Evolutionary conservation across 352 stramenopile genomes (phyloP), one percentile per base, ranked within the genome.

Genomic region (Phytopythium chamaehyphon): DNA sequence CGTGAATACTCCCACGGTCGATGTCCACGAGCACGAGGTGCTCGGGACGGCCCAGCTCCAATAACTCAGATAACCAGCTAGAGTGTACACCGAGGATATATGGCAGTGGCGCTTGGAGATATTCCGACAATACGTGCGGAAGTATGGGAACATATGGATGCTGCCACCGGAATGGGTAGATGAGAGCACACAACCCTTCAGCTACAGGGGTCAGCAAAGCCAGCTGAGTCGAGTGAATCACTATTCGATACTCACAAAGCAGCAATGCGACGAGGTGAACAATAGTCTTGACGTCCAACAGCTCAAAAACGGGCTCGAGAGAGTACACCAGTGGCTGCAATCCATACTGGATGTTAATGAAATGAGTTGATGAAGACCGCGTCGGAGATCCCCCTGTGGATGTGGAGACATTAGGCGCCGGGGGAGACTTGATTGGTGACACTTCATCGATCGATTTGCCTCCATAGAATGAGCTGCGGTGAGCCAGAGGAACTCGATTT

Each of bases 161-260:
- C 47, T 92, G 82, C 82, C 84, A 94, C 39, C 74, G 76, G 56
- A 94, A 93, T 5, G 84, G 84, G 62, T 93, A 93, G 43, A 93
- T 79, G 19, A 94, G 74, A 4, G 82, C 67, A 26, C 82, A 93
- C 6, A 94, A 50, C 0, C 73, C 76, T 59, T 94, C 84, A 0
- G 80, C 70, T 15, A 94, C 70, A 4, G 80, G 80, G 23, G 73
- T 88, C 26, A 94, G 60, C 16, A 92, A 62, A 24, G 82, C 88
- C 35, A 90, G 69, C 40, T 92, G 76, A 7, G 67, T 71, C 38
- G 82, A 91, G 51, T 94, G 84, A 16, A 94, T 67, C 11, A 94
- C 70, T 18, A 94, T 55, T 1, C 82, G 79, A 48, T 88, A 93
- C 55, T 94, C 84, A 38, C 78, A 91, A 16, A 94, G 63, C 28